Base-by-base conservation (phyloP, 495 filamentous ascomycete genomes). In the Viridothelium virens region DNA sequence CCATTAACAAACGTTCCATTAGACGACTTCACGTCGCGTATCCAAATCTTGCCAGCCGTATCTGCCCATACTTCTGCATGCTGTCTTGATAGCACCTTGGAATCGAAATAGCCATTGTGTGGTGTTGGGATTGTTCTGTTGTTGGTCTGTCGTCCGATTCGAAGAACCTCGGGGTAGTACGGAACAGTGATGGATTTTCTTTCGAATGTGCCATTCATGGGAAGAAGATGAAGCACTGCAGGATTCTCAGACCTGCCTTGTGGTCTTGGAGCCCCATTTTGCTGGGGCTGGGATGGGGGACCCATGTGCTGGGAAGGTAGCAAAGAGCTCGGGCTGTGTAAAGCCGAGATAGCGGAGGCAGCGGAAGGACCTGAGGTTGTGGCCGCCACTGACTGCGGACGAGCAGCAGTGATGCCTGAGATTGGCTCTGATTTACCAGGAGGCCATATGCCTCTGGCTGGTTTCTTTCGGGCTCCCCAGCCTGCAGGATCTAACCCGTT, bases 1-100 rank as follows among this genome's bases (percentile, higher is more conserved):
- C 91, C 91, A 67, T 97, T 98, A 63, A 98, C 92, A 76, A 98
- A 98, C 0, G 94, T 98, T 48, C 94, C 94, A 71, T 98, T 98
- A 2, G 94, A 97, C 3, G 94, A 97, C 75, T 96, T 97, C 69
- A 98, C 89, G 78, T 98, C 94, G 41, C 91, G 86, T 70, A 98
- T 97, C 86, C 87, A 97, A 63, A 98, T 86, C 73, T 94, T 96
- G 14, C 94, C 93, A 68, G 82, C 83, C 65, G 86, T 83, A 63
- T 97, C 92, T 33, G 93, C 93, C 91, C 91, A 98, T 18, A 97
- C 85, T 69, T 98, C 94, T 16, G 94, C 94, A 77, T 98, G 94
- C 75, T 96, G 92, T 66, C 94, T 82, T 41, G 93, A 97, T 14
- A 98, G 84, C 44, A 98, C 94, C 73, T 98, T 98, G 18, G 92